Base-by-base conservation (phyloP, 2,329 filamentous ascomycete species). In the Gremmenia infestans region DNA sequence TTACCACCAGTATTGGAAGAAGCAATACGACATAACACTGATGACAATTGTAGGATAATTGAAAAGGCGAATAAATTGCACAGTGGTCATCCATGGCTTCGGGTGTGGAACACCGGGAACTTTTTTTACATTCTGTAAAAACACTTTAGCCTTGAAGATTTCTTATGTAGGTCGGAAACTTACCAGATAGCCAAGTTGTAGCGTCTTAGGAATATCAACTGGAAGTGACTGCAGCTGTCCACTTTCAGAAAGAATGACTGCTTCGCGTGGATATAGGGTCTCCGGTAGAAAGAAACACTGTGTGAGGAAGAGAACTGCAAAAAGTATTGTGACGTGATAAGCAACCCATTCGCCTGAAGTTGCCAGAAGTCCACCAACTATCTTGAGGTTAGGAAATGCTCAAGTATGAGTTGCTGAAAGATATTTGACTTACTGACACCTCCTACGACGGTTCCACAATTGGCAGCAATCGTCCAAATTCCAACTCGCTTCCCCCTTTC, bases 1-100 rank as follows among this genome's bases (percentile, higher is more conserved):
- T 3, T 49, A 71, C 79, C 79, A 82, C 78, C 79, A 83, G 63
- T 82, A 83, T 75, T 78, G 81, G 2, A 72, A 65, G 59, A 80
- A 82, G 60, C 73, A 77, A 66, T 79, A 83, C 8, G 73, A 72
- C 8, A 77, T 57, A 4, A 81, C 71, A 2, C 74, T 67, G 8
- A 81, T 67, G 0, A 72, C 69, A 1, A 82, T 72, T 4, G 72
- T 73, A 2, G 72, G 70, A 60, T 74, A 77, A 54, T 32, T 32
- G 9, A 32, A 32, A 11, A 32, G 28, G 9, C 28, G 28, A 9
- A 32, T 11, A 62, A 83, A 73, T 57, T 81, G 74, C 28, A 32
- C 28, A 9, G 28, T 9, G 11, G 28, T 32, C 28, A 32, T 32
- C 28, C 28, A 32, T 32, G 28, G 28, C 28, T 32, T 32, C 9